phyloP scores from a whole-genome alignment of 139 green algal species.

The Picochlorum costavermella region DNA sequence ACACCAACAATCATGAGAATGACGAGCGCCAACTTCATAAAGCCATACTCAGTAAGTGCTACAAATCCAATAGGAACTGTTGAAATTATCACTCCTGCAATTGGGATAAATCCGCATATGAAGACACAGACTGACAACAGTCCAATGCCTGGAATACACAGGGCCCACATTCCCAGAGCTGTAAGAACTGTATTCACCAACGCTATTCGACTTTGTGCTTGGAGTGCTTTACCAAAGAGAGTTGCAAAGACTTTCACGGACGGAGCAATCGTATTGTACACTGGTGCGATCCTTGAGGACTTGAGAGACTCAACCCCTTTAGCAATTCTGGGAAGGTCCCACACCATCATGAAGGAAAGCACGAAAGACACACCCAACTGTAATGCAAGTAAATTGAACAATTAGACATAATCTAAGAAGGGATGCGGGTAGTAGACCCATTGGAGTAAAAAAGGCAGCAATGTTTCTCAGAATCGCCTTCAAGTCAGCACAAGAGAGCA shows the following conservation, averaged over 20 bases:
- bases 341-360: slow-evolving; percentile 88
- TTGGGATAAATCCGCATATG: slow-evolving; percentile 85
- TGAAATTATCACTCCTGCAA: slow-evolving; percentile 84
- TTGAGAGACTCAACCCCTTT: slow-evolving; percentile 49
- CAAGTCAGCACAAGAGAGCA: slow-evolving; percentile 4
- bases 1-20: slow-evolving; percentile 75
- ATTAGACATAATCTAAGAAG: background rate
- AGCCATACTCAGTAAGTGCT: slow-evolving; percentile 81
- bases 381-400: background rate
- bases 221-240: slow-evolving; percentile 83
- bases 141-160: slow-evolving; percentile 73
- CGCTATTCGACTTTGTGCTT: slow-evolving; percentile 82
- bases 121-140: slow-evolving; percentile 89
- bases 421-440: background rate
- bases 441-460: background rate
- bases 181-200: slow-evolving; percentile 87
- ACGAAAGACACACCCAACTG: slow-evolving; percentile 82
- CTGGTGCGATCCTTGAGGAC: slow-evolving; percentile 49
- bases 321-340: slow-evolving; percentile 78
- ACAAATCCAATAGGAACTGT: slow-evolving; percentile 81
- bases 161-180: slow-evolving; percentile 68
- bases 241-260: slow-evolving; percentile 66
- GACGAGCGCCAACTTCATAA: slow-evolving; percentile 79
- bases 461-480: slow-evolving; percentile 32
- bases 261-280: slow-evolving; percentile 86